These are phyloP conservation scores for Mucor sp. DNA, from an alignment of 371 early-diverging fungal genomes.

Conservation along the genomic window DNA sequence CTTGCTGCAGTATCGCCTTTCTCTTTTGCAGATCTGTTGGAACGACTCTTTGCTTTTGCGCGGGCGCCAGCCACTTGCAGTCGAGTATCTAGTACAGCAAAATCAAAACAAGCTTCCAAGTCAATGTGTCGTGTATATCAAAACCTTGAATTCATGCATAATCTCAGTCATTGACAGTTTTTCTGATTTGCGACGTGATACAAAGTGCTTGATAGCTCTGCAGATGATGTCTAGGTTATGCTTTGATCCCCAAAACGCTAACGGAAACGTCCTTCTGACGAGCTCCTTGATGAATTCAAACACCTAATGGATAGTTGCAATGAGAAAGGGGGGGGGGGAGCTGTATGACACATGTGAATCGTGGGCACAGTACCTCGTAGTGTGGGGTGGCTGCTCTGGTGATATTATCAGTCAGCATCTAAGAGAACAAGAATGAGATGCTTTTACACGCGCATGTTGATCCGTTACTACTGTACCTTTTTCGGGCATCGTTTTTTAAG, in stretches of 20 bases:
- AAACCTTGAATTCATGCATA: conserved; percentile 62
- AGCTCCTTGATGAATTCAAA: conserved; percentile 7
- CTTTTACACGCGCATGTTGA: not conserved
- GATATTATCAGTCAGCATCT: not conserved
- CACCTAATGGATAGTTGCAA: not conserved
- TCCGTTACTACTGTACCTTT: not conserved
- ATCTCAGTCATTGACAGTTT: conserved; percentile 59
- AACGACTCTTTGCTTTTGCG: not conserved
- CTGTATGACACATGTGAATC: not conserved
- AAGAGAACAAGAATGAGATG: not conserved
- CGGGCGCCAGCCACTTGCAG: conserved; percentile 11
- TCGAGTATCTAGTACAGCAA: conserved; percentile 15
- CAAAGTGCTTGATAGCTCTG: conserved; percentile 47
- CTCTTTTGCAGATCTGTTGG: conserved; percentile 56
- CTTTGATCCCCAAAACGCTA: conserved; percentile 53
- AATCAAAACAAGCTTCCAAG: too few relatives aligned
- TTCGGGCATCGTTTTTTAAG: conserved; percentile 6
- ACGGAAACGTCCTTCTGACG: conserved; percentile 51
- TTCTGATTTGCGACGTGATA: conserved; percentile 62
- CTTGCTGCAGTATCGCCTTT: conserved; percentile 51
- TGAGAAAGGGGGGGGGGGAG: too few relatives aligned
- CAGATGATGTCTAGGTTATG: conserved; percentile 48
- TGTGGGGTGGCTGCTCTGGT: not conserved
- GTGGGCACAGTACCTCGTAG: not conserved
- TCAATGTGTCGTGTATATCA: not conserved